Evolutionary conservation across 208 protist species (phyloP), one percentile per base, ranked within the genome.

Genomic region (Crithidia mellificae): DNA sequence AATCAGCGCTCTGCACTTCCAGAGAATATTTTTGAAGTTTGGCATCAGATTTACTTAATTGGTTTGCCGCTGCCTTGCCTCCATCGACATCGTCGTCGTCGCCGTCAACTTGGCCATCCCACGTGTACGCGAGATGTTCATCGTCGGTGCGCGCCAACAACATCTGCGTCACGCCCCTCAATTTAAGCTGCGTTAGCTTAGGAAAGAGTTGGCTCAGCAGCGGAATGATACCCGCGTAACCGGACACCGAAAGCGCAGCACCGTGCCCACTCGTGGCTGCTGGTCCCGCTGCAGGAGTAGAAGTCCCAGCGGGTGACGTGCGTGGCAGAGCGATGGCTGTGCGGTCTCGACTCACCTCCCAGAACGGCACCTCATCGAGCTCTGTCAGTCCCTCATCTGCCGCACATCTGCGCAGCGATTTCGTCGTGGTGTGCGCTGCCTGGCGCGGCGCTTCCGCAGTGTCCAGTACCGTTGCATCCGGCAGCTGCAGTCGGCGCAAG

Each of bases 201-300:
- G 56, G 56, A n/a, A 63, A 63, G 25, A 63, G 41, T 6, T 41
- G 27, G 17, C 56, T 63, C 24, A 63, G 41, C 1, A 51, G 6
- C 20, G 41, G 27, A 19, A 63, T 38, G 41, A 63, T 14, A 0
- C 56, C 56, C 8, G 32, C 27, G 56, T 63, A 63, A 27, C 56
- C 41, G 27, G 15, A 27, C 24, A 63, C 56, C 6, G 56, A 51
- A 1, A 63, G 15, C 25, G 56, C 38, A 5, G 27, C 9, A 6
- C 36, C 54, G 1, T 30, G 54, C 9, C 12, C 12, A 41, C 9
- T 41, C 36, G n/a, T n/a, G n/a, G n/a, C n/a, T n/a, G n/a, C n/a
- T n/a, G n/a, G n/a, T n/a, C n/a, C n/a, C n/a, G n/a, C n/a, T n/a
- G n/a, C n/a, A n/a, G n/a, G n/a, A 41, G 14, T 56, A 36, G 50